Conservation (phyloP, 1,284 basidiomycete species). For the Rhodotorula sp. region DNA sequence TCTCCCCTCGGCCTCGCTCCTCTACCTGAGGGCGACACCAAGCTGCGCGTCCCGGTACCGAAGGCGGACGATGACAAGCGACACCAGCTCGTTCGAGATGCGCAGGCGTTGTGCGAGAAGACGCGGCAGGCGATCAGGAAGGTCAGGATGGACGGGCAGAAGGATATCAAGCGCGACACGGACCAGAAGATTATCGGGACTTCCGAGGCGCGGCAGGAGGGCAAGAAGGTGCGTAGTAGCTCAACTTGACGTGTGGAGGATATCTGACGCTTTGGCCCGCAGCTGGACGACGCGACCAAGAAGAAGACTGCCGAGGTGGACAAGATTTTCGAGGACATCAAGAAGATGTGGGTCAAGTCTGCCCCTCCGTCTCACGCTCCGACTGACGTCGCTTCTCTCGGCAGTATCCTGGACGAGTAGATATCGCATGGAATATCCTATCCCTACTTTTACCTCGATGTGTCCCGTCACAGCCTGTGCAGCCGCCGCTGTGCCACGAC, state of each 20-base stretch:
- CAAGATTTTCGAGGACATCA: conserved; percentile 41
- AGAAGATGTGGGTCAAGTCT: conserved; percentile 34
- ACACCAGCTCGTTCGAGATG: conserved; percentile 32
- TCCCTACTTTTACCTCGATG: no score
- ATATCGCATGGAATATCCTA: not conserved
- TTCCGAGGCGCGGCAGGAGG: conserved; percentile 38
- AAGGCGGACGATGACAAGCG: conserved; percentile 33
- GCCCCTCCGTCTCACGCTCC: not conserved
- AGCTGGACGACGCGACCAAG: conserved; percentile 44
- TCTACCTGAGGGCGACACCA: conserved; percentile 18
- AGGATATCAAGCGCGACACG: conserved; percentile 43
- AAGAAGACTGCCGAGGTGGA: conserved; percentile 43
- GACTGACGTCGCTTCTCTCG: not conserved
- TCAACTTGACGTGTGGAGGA: accelerated
- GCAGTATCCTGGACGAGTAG: conserved; percentile 21
- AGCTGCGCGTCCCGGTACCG: conserved; percentile 34
- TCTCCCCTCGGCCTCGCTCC: conserved; percentile 36
- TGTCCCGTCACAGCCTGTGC: not conserved
- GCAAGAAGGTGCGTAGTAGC: conserved; percentile 31
- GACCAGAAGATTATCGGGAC: conserved; percentile 36
- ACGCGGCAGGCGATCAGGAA: conserved; percentile 38
- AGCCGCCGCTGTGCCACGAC: not conserved
- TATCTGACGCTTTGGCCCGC: not conserved
- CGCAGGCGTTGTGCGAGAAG: conserved; percentile 42
- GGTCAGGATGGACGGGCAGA: conserved; percentile 41